A percentile compares a stretch with the other conserved stretches of the same genome.
These are phyloP conservation scores for Amaranthus hypochondriacus DNA, from an alignment of 148 eudicot species.

Conservation along the genomic window DNA sequence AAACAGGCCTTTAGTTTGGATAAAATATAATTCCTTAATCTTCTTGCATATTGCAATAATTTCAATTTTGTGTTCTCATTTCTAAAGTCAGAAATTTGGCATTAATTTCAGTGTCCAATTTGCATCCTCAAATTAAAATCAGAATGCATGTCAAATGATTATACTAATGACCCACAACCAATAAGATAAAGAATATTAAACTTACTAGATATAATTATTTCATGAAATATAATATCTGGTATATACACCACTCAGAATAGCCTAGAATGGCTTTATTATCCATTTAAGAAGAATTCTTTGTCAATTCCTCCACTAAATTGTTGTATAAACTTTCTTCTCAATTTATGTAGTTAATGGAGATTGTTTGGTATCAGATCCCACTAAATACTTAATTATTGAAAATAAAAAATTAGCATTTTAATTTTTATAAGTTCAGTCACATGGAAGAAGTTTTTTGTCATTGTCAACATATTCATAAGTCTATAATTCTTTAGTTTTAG, in stretches of 20 bases:
- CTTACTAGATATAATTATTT: neutral
- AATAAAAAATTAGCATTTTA: slow-evolving; percentile 4
- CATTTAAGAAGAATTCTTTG: slow-evolving; percentile 4
- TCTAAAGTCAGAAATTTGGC: neutral
- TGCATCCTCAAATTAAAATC: neutral
- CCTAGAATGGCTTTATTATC: slow-evolving; percentile 6
- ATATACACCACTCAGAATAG: neutral
- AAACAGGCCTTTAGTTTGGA: neutral
- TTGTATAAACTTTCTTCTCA: neutral
- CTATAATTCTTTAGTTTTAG: too few relatives aligned
- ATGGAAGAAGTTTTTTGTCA: too few relatives aligned
- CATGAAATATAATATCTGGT: neutral
- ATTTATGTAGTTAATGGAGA: slow-evolving; percentile 21
- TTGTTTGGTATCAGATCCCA: slow-evolving; percentile 24
- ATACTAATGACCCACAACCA: neutral
- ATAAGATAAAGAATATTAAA: neutral
- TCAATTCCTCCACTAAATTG: slow-evolving; percentile 11
- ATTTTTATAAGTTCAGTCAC: neutral
- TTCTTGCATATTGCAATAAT: neutral
- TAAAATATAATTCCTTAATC: neutral
- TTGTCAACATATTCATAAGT: too few relatives aligned
- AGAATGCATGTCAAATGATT: neutral
- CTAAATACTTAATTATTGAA: slow-evolving; percentile 5
- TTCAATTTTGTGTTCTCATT: neutral
- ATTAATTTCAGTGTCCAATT: neutral